Conservation (phyloP, 164 flowering plant genomes). For the Taxillus chinensis region DNA sequence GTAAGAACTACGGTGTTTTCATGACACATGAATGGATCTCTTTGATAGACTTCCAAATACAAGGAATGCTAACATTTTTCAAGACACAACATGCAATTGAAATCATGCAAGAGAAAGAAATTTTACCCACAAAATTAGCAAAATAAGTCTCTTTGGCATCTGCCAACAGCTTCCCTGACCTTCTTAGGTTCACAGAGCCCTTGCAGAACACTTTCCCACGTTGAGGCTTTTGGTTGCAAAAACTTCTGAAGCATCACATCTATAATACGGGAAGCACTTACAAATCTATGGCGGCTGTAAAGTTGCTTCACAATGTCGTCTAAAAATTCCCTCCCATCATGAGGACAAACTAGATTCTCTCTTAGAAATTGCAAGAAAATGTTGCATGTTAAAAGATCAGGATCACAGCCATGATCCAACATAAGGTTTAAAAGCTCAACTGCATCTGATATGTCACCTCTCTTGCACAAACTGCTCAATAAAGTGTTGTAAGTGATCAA, state of each 20-base stretch:
- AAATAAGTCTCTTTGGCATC: constrained; percentile 40
- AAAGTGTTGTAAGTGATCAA: constrained; percentile 74
- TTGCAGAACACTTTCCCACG: constrained; percentile 49
- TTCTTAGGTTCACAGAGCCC: constrained; percentile 50
- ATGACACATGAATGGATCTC: no score
- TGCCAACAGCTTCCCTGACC: constrained; percentile 36
- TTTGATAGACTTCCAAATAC: no score
- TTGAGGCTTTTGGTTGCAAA: constrained; percentile 46
- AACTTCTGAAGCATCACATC: constrained; percentile 68
- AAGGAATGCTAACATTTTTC: no score
- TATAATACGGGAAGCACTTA: constrained; percentile 49
- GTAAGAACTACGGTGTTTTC: no score
- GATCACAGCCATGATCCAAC: constrained; percentile 72
- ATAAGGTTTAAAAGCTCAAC: constrained; percentile 55
- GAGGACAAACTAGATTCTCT: constrained; percentile 43
- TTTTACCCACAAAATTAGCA: constrained; percentile 18
- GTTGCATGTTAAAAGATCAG: constrained; percentile 59
- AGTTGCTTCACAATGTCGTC: constrained; percentile 65
- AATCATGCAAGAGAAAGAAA: background rate
- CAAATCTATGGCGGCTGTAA: constrained; percentile 32
- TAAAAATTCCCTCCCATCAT: constrained; percentile 57
- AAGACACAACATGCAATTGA: no score
- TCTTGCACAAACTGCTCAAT: constrained; percentile 52
- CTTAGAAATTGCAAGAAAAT: constrained; percentile 46
- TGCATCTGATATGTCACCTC: constrained; percentile 38